phyloP scores from a whole-genome alignment of 1,284 basidiomycete genomes.

The Ganoderma boninense region DNA sequence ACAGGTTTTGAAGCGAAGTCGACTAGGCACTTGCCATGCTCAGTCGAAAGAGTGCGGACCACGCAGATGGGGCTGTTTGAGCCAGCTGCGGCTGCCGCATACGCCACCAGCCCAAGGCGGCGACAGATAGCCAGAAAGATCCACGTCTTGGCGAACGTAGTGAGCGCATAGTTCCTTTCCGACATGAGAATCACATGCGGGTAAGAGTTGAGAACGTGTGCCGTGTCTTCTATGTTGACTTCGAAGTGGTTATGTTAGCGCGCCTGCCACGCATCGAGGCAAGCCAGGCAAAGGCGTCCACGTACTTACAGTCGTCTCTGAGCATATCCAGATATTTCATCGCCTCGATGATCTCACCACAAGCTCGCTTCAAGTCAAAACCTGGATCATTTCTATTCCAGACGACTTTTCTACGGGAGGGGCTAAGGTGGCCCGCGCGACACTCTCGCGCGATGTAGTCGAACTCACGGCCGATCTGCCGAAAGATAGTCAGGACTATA shows the following conservation, averaged over 20 bases:
- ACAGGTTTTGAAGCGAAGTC: slow-evolving; percentile 1
- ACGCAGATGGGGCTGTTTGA: slow-evolving; percentile 10
- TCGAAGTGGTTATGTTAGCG: background rate
- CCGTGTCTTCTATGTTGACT: slow-evolving; percentile 8
- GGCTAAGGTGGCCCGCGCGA: slow-evolving; percentile 34
- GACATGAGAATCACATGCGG: slow-evolving; percentile 6
- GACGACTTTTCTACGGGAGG: slow-evolving; percentile 16
- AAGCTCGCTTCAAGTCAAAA: slow-evolving; percentile 30
- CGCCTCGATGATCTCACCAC: slow-evolving; percentile 1
- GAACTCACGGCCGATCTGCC: slow-evolving; percentile 49
- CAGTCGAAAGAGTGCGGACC: background rate
- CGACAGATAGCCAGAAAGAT: slow-evolving; percentile 62
- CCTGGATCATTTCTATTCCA: slow-evolving; percentile 25
- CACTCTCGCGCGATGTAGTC: slow-evolving; percentile 45
- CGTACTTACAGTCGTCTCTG: slow-evolving; percentile 28
- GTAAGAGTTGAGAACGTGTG: no score
- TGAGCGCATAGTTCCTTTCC: slow-evolving; percentile 6
- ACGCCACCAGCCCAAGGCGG: slow-evolving; percentile 58
- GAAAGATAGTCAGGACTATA: background rate
- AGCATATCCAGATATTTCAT: slow-evolving; percentile 8
- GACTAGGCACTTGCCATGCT: slow-evolving; percentile 5
- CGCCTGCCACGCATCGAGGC: slow-evolving; percentile 15
- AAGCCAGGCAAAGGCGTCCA: background rate
- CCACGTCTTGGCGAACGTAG: slow-evolving; percentile 63
- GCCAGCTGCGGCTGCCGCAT: slow-evolving; percentile 44